A percentile compares a stretch with the other conserved stretches of the same genome.
These are phyloP conservation scores for Leccinum fibrillosum DNA, from an alignment of 768 basidiomycete genomes.

Conservation along the genomic window DNA sequence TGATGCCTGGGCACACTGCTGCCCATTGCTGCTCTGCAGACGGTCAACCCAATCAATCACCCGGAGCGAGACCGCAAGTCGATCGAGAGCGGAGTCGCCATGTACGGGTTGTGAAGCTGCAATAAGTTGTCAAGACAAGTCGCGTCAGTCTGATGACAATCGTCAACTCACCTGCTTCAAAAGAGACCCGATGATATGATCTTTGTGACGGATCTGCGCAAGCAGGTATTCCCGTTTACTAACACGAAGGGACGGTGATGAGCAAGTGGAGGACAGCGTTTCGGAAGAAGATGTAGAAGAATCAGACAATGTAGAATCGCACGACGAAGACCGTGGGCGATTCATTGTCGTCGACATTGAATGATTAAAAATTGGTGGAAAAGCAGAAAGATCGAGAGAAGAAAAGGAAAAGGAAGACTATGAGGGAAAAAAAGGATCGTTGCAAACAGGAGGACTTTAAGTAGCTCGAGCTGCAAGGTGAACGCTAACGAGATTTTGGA, in stretches of 20 bases:
- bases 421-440: not conserved
- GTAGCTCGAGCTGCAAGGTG: constrained; percentile 11
- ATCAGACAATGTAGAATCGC: constrained; percentile 20
- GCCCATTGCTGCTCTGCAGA: constrained; percentile 56
- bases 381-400: not conserved
- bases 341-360: constrained; percentile 7
- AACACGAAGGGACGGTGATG: constrained; percentile 28
- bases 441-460: constrained; percentile 13
- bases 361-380: not conserved
- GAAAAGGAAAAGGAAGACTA: not conserved
- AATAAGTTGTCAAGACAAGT: not conserved
- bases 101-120: constrained; percentile 70
- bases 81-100: constrained; percentile 75
- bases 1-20: constrained; percentile 41
- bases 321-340: constrained; percentile 21
- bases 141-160: not conserved
- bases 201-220: constrained; percentile 84
- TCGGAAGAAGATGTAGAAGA: constrained; percentile 33
- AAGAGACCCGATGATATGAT: constrained; percentile 79
- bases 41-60: constrained; percentile 74
- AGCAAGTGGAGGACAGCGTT: constrained; percentile 35
- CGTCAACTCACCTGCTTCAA: constrained; percentile 64
- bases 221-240: constrained; percentile 87
- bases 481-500: not conserved
- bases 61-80: constrained; percentile 73